Evolutionary conservation across 208 protist species (phyloP).

Genomic region (Wallacemonas collosoma): DNA sequence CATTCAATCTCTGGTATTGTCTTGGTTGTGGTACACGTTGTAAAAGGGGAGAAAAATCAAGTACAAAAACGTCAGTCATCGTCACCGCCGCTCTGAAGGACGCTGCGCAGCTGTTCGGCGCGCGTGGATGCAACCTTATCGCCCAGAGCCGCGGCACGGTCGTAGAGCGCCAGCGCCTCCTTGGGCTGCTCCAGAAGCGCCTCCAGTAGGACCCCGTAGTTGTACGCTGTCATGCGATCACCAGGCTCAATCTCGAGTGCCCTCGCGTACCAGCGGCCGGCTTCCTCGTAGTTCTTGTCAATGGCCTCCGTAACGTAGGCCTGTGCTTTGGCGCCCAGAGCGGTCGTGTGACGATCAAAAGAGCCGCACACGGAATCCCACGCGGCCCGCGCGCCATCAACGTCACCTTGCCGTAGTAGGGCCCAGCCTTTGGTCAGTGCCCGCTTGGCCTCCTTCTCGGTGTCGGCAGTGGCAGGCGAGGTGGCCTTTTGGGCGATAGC

Average conservation of each 20-base stretch:
- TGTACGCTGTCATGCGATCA: constrained; percentile 79
- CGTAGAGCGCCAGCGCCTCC: constrained; percentile 54
- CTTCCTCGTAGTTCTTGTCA: constrained; percentile 65
- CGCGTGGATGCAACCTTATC: constrained; percentile 52
- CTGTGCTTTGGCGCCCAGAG: constrained; percentile 57
- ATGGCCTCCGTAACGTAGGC: constrained; percentile 75
- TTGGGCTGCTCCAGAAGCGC: constrained; percentile 47
- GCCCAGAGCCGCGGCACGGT: constrained; percentile 54
- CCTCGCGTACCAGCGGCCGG: constrained; percentile 57
- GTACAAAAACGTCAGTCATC: neutral
- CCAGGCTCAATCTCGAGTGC: constrained; percentile 62
- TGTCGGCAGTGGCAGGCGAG: neutral
- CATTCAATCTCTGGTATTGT: too few species aligned
- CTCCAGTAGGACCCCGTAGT: constrained; percentile 83
- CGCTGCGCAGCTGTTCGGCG: constrained; percentile 48
- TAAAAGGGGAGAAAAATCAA: neutral
- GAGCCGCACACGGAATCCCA: constrained; percentile 47
- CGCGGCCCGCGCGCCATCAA: constrained; percentile 41
- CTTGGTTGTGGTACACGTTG: too few species aligned
- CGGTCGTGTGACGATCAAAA: constrained; percentile 31
- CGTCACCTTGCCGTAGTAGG: constrained; percentile 54
- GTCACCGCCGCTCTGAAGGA: constrained; percentile 3
- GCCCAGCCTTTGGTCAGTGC: constrained; percentile 62
- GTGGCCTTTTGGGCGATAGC: neutral
- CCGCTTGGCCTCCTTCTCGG: constrained; percentile 21